Evolutionary conservation across 495 filamentous ascomycete species (phyloP), one percentile per base, ranked within the genome.

Genomic region (Acidiella bohemica): DNA sequence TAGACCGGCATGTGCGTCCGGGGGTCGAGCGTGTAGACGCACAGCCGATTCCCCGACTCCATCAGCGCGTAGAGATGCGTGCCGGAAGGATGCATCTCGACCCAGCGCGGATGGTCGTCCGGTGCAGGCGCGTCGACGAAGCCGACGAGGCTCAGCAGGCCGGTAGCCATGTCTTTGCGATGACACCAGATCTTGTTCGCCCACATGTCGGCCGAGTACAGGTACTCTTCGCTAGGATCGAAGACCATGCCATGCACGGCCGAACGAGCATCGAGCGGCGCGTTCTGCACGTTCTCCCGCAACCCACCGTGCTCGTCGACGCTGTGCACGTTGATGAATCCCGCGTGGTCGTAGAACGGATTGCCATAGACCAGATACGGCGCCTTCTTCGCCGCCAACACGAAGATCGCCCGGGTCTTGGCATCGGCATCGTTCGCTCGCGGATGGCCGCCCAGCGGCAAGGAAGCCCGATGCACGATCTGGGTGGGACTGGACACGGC

Each of bases 191-290:
- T 72, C 65, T 81, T 84, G 66, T 90, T 86, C 49, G 76, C 81
- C 44, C 69, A 72, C 58, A 90, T 70, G 60, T 90, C 83, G 42
- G 83, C 83, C 16, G 80, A 84, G 66, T 90, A 90, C 25, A 90
- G 70, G 60, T 84, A 87, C 11, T 74, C 80, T 61, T 90, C 83
- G 39, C 73, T 76, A 9, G 79, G 73, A 57, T 90, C 81, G 54
- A 90, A 90, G 31, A 84, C 81, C 80, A 85, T 86, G 61, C 81
- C 83, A 60, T 90, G 83, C 47, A 90, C 81, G 31, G 80, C 82
- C 6, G 80, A 80, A 56, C 81, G 72, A 25, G 65, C 59, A 31
- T 73, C 67, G 55, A 86, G 84, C 36, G 76, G 71, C 62, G 80
- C 86, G 59, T 86, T 83, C 50, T 90, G 83, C 36, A 86, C 64